These are phyloP conservation scores for Aurinia saxatilis DNA, from an alignment of 345 rosid genomes.

Conservation along the genomic window DNA sequence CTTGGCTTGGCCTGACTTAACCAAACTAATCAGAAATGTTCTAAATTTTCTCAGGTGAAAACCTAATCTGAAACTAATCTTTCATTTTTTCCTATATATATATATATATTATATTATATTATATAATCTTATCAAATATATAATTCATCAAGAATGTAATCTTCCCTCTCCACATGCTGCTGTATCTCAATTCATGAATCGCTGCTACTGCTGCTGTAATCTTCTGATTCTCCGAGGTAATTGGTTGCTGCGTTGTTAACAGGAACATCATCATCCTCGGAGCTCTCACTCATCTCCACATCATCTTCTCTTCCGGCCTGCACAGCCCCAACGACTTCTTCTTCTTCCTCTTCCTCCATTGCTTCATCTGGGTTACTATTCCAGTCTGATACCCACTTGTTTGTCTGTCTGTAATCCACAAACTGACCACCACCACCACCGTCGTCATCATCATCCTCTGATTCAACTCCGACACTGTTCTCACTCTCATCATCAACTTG, in stretches of 20 bases:
- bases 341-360: constrained; percentile 50
- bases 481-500: constrained; percentile 53
- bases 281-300: constrained; percentile 46
- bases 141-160: constrained; percentile 21
- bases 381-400: constrained; percentile 51
- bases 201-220: constrained; percentile 86
- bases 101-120: too few species aligned
- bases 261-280: constrained; percentile 32
- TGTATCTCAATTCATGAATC: constrained; percentile 27
- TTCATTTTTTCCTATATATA: neutral
- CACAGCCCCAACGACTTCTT: constrained; percentile 29
- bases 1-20: constrained; percentile 14
- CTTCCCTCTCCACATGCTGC: constrained; percentile 5
- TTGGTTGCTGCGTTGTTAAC: constrained; percentile 29
- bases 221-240: constrained; percentile 47
- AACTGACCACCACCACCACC: constrained; percentile 49
- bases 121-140: neutral
- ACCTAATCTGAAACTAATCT: constrained; percentile 24
- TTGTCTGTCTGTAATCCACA: constrained; percentile 38
- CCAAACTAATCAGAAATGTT: constrained; percentile 26
- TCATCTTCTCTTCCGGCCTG: constrained; percentile 35
- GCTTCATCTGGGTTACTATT: constrained; percentile 36
- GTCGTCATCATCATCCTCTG: constrained; percentile 55
- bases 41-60: constrained; percentile 18
- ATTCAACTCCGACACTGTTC: constrained; percentile 54